A percentile compares a stretch with the other conserved stretches of the same genome.
Evolutionary conservation across 768 basidiomycete species (phyloP).

Genomic region (Porpolomopsis calyptriformis): DNA sequence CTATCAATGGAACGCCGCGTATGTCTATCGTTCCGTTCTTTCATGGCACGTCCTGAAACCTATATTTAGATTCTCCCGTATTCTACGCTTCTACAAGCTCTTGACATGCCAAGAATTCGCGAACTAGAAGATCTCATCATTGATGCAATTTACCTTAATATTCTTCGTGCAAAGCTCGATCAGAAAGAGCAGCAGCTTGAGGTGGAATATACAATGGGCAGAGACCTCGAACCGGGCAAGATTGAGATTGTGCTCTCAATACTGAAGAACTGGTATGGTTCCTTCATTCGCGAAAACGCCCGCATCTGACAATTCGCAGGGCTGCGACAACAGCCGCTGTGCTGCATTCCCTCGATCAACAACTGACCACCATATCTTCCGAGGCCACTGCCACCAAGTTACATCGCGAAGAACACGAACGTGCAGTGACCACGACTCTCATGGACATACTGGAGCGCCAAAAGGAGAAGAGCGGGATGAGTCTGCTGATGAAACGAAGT

Average conservation of each 20-base stretch:
- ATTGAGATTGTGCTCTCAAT: slow-evolving; percentile 50
- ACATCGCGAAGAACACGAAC: slow-evolving; percentile 47
- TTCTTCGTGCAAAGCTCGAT: slow-evolving; percentile 85
- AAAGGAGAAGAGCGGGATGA: slow-evolving; percentile 43
- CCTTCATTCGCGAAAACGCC: not conserved
- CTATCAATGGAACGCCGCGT: slow-evolving; percentile 72
- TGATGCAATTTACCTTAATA: slow-evolving; percentile 87
- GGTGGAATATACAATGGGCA: slow-evolving; percentile 85
- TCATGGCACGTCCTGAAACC: slow-evolving; percentile 1
- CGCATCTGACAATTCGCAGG: slow-evolving; percentile 28
- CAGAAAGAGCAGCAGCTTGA: slow-evolving; percentile 85
- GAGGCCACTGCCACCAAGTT: slow-evolving; percentile 31
- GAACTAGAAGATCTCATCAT: slow-evolving; percentile 96
- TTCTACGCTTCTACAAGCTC: slow-evolving; percentile 49
- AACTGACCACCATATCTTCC: slow-evolving; percentile 46
- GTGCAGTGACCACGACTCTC: slow-evolving; percentile 37
- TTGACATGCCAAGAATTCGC: slow-evolving; percentile 72
- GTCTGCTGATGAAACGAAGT: slow-evolving; percentile 15
- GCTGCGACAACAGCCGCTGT: slow-evolving; percentile 61
- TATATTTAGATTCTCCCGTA: slow-evolving; percentile 69
- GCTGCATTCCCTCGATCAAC: slow-evolving; percentile 60
- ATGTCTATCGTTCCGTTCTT: slow-evolving; percentile 17
- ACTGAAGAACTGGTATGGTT: slow-evolving; percentile 53
- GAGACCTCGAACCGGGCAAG: slow-evolving; percentile 77
- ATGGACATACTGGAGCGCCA: slow-evolving; percentile 56